phyloP scores from a whole-genome alignment of 2,329 filamentous ascomycete genomes.

The Bipolaris victoriae region DNA sequence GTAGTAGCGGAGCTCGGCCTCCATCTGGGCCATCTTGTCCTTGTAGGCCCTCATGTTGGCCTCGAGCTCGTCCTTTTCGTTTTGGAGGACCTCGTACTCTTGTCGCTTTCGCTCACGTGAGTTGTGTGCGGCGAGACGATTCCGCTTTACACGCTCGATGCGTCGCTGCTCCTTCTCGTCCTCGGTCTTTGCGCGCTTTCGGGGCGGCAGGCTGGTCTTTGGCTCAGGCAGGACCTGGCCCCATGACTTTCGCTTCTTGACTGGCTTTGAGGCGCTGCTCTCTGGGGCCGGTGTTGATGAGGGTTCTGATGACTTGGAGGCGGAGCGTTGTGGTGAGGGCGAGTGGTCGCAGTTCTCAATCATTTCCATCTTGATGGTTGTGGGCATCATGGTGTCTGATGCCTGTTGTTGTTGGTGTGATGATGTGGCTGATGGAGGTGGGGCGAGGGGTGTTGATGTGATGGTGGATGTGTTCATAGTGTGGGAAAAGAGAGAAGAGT shows the following conservation, averaged over 20 bases:
- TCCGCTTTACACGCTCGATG: constrained; percentile 95
- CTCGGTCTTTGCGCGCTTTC: constrained; percentile 97
- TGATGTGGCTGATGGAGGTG: not conserved
- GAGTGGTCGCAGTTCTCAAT: constrained; percentile 39
- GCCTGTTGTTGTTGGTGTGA: constrained; percentile 17
- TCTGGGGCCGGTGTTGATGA: constrained; percentile 30
- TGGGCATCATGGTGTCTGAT: constrained; percentile 27
- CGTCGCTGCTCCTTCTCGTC: constrained; percentile 98
- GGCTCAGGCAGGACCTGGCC: constrained; percentile 95
- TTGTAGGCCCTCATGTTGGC: constrained; percentile 64
- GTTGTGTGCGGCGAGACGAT: constrained; percentile 94
- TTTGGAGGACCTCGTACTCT: constrained; percentile 83
- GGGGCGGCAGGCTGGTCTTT: constrained; percentile 92
- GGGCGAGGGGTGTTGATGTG: constrained; percentile 1
- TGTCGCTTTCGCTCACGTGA: constrained; percentile 91
- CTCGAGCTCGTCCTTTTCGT: constrained; percentile 69
- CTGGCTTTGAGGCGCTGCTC: constrained; percentile 59
- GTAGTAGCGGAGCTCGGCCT: constrained; percentile 54
- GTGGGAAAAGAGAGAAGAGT: constrained; percentile 28
- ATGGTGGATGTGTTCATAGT: constrained; percentile 33
- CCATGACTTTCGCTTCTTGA: constrained; percentile 98
- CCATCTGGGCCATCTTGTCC: constrained; percentile 55
- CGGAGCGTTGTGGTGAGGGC: constrained; percentile 29
- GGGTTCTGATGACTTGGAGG: constrained; percentile 23
- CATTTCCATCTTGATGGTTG: constrained; percentile 53